phyloP scores from a whole-genome alignment of 306 rosid species.

The Hippophae tibetana region DNA sequence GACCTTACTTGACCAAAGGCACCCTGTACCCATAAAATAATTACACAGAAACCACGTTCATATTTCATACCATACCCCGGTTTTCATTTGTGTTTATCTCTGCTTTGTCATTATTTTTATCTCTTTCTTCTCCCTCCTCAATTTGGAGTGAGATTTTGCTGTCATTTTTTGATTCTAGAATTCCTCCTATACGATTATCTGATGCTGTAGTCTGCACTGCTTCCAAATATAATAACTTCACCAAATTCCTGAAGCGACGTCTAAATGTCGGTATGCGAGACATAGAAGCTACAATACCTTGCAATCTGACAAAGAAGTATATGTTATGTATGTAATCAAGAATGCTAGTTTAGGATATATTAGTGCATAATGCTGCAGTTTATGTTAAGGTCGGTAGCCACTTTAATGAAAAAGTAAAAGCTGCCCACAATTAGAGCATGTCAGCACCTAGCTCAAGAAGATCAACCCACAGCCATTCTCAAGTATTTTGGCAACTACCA shows the following conservation, averaged over 20 bases:
- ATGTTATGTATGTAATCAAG: neutral
- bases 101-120: slow-evolving; percentile 9
- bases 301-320: slow-evolving; percentile 34
- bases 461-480: too few species aligned
- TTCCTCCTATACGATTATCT: slow-evolving; percentile 25
- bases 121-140: slow-evolving; percentile 9
- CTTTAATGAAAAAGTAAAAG: too few species aligned
- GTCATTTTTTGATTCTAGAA: slow-evolving; percentile 1
- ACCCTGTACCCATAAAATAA: neutral
- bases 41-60: neutral
- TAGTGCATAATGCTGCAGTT: too few species aligned
- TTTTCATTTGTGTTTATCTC: slow-evolving; percentile 2
- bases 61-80: slow-evolving; percentile 19
- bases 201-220: slow-evolving; percentile 42
- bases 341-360: too few species aligned
- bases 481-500: too few species aligned
- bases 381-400: too few species aligned
- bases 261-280: slow-evolving; percentile 66
- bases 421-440: too few species aligned
- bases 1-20: too few species aligned
- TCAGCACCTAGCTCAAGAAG: too few species aligned
- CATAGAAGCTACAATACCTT: slow-evolving; percentile 62
- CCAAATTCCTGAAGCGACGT: slow-evolving; percentile 46
- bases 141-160: slow-evolving; percentile 10
- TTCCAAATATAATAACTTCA: slow-evolving; percentile 57